Evolutionary conservation across 2,329 filamentous ascomycete species (phyloP), one percentile per base, ranked within the genome.

Genomic region (Ceratocystis harringtonii): DNA sequence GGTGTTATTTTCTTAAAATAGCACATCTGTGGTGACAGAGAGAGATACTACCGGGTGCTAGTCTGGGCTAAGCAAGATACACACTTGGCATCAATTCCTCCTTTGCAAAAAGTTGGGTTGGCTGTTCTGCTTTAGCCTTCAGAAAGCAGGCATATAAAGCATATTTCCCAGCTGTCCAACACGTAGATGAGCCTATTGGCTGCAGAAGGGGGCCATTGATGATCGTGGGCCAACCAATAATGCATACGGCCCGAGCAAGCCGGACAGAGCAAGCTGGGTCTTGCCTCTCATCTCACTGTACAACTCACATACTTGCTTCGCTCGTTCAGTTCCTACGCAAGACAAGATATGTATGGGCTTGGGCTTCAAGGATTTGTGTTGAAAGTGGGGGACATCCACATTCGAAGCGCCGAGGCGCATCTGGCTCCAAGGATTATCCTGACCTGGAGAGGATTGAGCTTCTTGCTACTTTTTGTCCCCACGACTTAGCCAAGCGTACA

Each of bases 1-100:
- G 28, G 25, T 32, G 52, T n/a, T 7, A 58, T 52, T 58, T 58
- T 32, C 52, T 58, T 58, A 58, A 58, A 58, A 58, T 58, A 32
- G 28, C 52, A 58, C 52, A 36, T n/a, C 4, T 52, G 28, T 30
- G 52, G 52, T 58, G 52, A 36, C 12, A 58, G 36, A 5, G 6
- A 8, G 5, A 7, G 7, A 30, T 25, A 4, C 12, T n/a, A 17
- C 25, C 15, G 17, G 28, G 25, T 32, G 52, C 25, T 8, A 58
- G 52, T 30, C 17, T n/a, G 19, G 7, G 19, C 19, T 8, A 41
- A 41, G 36, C 36, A 52, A 52, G 12, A 25, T 10, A 5, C 2
- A 52, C 19, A 10, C 48, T 52, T 25, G 7, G 12, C 8, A 5
- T 15, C 19, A 25, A 41, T 41, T 41, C 36, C 4, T 41, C 8